These are phyloP conservation scores for Plantago coronopus DNA, from an alignment of 305 asterid species.

Conservation along the genomic window DNA sequence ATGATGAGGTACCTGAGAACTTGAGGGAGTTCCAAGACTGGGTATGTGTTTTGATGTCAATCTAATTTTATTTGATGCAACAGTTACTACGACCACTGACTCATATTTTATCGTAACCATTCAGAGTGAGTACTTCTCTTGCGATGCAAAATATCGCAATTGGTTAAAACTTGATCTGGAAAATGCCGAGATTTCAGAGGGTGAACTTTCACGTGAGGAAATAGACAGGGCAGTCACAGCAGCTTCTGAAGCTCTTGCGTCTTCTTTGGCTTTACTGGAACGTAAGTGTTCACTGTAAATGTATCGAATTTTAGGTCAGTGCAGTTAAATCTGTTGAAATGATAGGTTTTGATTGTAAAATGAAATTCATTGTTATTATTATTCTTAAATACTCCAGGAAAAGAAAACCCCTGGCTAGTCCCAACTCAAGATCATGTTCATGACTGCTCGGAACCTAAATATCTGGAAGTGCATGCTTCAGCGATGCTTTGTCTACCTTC, in stretches of 20 bases:
- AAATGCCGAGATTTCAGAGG: conserved; percentile 59
- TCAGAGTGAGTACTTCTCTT: conserved; percentile 93
- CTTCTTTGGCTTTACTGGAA: conserved; percentile 60
- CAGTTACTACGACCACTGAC: conserved; percentile 23
- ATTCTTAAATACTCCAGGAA: conserved; percentile 42
- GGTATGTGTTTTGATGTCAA: conserved; percentile 47
- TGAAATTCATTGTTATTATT: neutral
- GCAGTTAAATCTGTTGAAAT: conserved; percentile 14
- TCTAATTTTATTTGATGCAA: conserved; percentile 21
- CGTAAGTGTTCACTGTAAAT: conserved; percentile 46
- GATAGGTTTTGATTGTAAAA: conserved; percentile 3
- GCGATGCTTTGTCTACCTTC: conserved; percentile 76
- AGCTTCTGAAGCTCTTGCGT: conserved; percentile 64
- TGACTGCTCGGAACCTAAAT: conserved; percentile 55
- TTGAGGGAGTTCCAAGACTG: conserved; percentile 92
- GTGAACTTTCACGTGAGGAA: conserved; percentile 78
- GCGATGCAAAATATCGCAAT: conserved; percentile 90
- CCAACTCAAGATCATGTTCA: conserved; percentile 68
- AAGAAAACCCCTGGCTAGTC: conserved; percentile 72
- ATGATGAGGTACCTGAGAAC: conserved; percentile 59
- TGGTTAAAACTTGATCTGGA: conserved; percentile 78
- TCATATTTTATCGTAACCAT: conserved; percentile 24
- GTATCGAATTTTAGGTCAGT: no score
- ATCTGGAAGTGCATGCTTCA: conserved; percentile 86
- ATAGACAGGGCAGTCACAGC: conserved; percentile 62